Evolutionary conservation across 495 filamentous ascomycete genomes (phyloP), one percentile per base, ranked within the genome.

Genomic region (Penicillium paxilli): DNA sequence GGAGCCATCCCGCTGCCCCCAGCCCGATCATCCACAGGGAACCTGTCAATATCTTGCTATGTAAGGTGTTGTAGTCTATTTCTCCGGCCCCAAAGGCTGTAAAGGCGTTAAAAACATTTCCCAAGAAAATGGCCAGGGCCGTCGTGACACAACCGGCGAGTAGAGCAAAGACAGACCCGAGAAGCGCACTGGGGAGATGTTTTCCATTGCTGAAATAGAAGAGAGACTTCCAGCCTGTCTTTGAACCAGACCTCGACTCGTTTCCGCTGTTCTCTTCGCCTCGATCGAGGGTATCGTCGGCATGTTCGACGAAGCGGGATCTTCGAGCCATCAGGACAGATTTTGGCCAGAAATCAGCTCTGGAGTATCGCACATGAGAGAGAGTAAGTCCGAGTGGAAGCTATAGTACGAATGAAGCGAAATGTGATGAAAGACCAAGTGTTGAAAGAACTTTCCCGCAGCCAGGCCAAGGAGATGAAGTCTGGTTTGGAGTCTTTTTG

Each of bases 71-170:
- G 0, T 73, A 64, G 5, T 58, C 62, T 20, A 87, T 72, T 3
- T 70, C 55, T 5, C 81, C 83, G 16, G 76, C 74, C 1, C 87
- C 90, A 58, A 83, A 94, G 2, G 74, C 65, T 2, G 87, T 78
- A 47, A 95, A 87, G 5, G 78, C 68, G 14, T 88, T 79, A 58
- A 98, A 96, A 35, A 93, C 77, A 38, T 80, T 76, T 14, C 94
- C 93, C 10, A 92, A 77, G 2, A 96, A 65, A 4, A 92, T 73
- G 3, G 92, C 83, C 38, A 88, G 76, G 1, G 74, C 73, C 2
- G 92, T 86, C 32, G 81, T 78, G 20, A 83, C 66, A 17, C 84
- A 70, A 5, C 88, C 88, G 10, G 87, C 80, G 19, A 84, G 51
- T 4, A 88, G 44, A 1, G 90, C 80, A 32, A 83, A 70, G 16